Percentiles rank a stretch among this genome's conserved stretches.
phyloP scores from a whole-genome alignment of 371 early-diverging fungal species.

The Thermomucor indicae-seudaticae region DNA sequence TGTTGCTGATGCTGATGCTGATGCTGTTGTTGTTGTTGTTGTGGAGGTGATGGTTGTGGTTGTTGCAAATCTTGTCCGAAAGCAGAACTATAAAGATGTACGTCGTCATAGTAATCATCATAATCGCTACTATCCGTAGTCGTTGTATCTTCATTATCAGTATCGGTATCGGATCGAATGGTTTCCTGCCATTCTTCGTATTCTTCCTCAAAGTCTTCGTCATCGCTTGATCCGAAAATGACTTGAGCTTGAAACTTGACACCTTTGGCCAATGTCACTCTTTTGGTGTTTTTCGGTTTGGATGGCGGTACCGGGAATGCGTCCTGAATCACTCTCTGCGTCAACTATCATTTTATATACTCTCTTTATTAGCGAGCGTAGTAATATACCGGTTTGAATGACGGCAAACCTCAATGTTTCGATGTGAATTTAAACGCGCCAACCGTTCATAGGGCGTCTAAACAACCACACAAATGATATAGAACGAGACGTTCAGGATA shows the following conservation, averaged over 20 bases:
- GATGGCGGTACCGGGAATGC: constrained; percentile 43
- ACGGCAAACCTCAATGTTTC: constrained; percentile 71
- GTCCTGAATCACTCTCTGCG: constrained; percentile 41
- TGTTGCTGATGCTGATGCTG: constrained; percentile 2
- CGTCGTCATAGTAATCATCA: constrained; percentile 20
- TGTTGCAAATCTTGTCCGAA: background rate
- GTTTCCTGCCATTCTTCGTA: constrained; percentile 43
- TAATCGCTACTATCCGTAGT: constrained; percentile 23
- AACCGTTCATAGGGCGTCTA: constrained; percentile 88
- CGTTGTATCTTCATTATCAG: constrained; percentile 14
- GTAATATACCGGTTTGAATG: too few species aligned
- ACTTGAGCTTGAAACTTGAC: constrained; percentile 50
- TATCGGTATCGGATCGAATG: constrained; percentile 21
- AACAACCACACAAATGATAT: too few species aligned
- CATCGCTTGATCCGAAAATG: constrained; percentile 46
- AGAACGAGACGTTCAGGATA: too few species aligned
- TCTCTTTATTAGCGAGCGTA: too few species aligned
- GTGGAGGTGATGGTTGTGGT: constrained; percentile 4
- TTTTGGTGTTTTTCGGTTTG: constrained; percentile 26
- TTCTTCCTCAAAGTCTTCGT: constrained; percentile 50
- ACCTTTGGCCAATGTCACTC: constrained; percentile 38
- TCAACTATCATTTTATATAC: constrained; percentile 16
- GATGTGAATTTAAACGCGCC: constrained; percentile 85
- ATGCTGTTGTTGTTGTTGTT: constrained; percentile 5
- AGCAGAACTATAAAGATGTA: constrained; percentile 1